Conservation (phyloP, 306 rosid species). For the Vigna angularis region DNA sequence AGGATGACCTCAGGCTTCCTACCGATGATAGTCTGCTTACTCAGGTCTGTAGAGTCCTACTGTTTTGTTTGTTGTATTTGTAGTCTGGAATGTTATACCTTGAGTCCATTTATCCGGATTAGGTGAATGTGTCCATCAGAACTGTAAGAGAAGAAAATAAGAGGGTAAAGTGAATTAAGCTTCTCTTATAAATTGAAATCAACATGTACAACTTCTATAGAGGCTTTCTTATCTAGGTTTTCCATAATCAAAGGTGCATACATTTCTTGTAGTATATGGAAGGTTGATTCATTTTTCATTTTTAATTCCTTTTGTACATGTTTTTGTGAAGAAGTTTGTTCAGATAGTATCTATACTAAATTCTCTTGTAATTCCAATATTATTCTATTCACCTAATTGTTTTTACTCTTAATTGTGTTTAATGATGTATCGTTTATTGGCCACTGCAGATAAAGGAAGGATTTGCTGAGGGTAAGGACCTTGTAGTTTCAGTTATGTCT, state of each 20-base stretch:
- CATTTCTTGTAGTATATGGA: not conserved
- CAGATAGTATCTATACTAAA: not conserved
- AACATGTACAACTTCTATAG: no score
- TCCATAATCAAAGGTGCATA: not conserved
- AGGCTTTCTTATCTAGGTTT: not conserved
- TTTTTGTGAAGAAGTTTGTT: not conserved
- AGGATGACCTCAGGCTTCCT: slow-evolving; percentile 61
- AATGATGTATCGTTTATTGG: not conserved
- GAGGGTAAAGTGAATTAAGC: not conserved
- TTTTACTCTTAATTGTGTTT: not conserved
- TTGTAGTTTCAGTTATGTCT: slow-evolving; percentile 77
- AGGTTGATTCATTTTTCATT: not conserved
- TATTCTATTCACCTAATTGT: not conserved
- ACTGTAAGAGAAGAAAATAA: not conserved
- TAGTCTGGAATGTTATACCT: not conserved
- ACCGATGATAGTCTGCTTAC: slow-evolving; percentile 66
- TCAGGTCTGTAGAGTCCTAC: slow-evolving; percentile 56
- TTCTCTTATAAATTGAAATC: not conserved
- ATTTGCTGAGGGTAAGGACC: slow-evolving; percentile 82
- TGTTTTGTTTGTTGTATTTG: slow-evolving; percentile 16
- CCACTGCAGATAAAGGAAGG: slow-evolving; percentile 73
- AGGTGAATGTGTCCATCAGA: not conserved
- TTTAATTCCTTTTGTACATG: not conserved
- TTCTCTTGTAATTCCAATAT: not conserved
- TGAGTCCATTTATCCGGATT: not conserved